Base-by-base conservation (phyloP, 129 eudicot species). In the Escallonia herrerae region DNA sequence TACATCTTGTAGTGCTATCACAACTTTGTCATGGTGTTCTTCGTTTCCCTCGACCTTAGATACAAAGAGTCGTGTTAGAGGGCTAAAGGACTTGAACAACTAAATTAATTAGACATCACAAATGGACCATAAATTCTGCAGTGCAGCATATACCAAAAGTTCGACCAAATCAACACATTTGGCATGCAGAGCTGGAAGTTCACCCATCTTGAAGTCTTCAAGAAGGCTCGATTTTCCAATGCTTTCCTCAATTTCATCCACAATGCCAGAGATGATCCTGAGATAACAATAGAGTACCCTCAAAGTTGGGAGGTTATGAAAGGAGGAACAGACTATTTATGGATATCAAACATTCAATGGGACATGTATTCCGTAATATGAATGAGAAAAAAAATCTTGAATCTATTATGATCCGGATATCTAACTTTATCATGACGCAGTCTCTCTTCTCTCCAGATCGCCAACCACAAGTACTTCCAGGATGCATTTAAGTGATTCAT, bases 391-490 rank as follows among this genome's bases (percentile, higher is more conserved):
- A 15, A 11, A 13, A 8, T 65, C 38, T 65, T 4, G 12, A 15
- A 8, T 51, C 12, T 40, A 56, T 22, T 22, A 22, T 22, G 33
- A 22, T 22, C 33, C 33, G 33, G 33, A 22, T 22, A 22, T 22
- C 33, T 4, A 59, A 43, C 57, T 48, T 63, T 45, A 56, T 40
- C 22, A 60, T 42, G 54, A 39, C 56, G 64, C 43, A 58, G 38
- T 44, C 10, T 42, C 74, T 13, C 96, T 88, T 83, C 87, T 86
- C 80, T 93, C 98, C 22, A 81, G 65, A 51, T 93, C 96, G 22
- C 98, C 98, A 2, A 83, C 96, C 60, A 88, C 87, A 62, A 93
- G 83, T 64, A 88, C 79, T 45, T 93, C 91, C 64, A 93, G 80
- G 62, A 93, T 67, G 76, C 75, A 66, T 73, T 85, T 93, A 49